These are phyloP conservation scores for Kuraishia capsulata DNA, from an alignment of 805 yeast species.

Conservation along the genomic window DNA sequence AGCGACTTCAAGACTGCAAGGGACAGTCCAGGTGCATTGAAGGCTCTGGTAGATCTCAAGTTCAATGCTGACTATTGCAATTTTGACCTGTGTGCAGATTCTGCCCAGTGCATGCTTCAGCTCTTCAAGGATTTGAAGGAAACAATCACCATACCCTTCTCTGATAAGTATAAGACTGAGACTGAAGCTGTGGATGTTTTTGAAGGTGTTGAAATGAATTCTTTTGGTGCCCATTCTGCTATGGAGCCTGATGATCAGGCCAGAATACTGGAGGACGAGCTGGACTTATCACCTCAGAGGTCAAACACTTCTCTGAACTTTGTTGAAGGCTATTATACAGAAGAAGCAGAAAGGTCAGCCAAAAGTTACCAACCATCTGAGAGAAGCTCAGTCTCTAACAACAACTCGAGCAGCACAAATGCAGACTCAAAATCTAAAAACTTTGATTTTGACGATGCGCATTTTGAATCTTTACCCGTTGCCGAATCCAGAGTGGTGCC, in stretches of 20 bases:
- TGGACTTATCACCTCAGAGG: not conserved
- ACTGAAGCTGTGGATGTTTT: conserved; percentile 29
- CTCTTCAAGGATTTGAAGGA: conserved; percentile 62
- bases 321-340: conserved; percentile 5
- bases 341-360: too few relatives aligned
- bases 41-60: conserved; percentile 31
- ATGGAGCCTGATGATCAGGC: conserved; percentile 13
- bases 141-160: conserved; percentile 51
- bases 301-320: conserved; percentile 2
- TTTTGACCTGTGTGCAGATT: conserved; percentile 73
- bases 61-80: conserved; percentile 37
- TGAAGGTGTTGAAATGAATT: conserved; percentile 28
- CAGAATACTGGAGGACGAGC: not conserved
- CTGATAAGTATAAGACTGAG: conserved; percentile 44
- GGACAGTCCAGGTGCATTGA: conserved; percentile 5
- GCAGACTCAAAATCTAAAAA: not conserved
- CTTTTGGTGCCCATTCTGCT: conserved; percentile 10
- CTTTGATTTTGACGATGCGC: not conserved
- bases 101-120: conserved; percentile 64
- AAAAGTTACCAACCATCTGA: too few relatives aligned
- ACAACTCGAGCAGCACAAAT: not conserved
- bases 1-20: conserved; percentile 6
- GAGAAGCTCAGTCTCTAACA: not conserved
- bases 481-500: conserved; percentile 13
- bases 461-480: not conserved